Base-by-base conservation (phyloP, 2,329 filamentous ascomycete species). In the Stachybotrys chlorohalonatus region DNA sequence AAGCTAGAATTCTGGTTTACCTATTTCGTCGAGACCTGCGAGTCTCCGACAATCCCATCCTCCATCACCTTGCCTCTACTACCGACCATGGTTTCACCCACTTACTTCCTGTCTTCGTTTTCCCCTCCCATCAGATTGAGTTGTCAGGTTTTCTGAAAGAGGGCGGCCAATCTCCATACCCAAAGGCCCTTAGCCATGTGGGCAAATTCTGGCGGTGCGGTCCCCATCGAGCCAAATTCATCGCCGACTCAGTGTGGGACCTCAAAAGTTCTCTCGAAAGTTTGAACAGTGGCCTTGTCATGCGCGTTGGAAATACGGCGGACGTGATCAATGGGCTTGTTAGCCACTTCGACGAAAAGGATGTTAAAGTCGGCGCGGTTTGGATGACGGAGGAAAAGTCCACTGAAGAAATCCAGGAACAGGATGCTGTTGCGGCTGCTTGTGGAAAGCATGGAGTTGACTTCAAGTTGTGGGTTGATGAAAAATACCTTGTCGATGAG, bases 401-500 rank as follows among this genome's bases (percentile, higher is more conserved):
- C 0, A 76, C 76, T 3, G 89, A 93, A 61, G 89, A 93, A 66
- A 77, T 79, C 55, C 68, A 71, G 5, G 87, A 92, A 53, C 84
- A 90, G 61, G 68, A 73, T 24, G 72, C 72, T 1, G 73, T 89
- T 1, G 73, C 75, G 31, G 65, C 71, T 0, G 64, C 82, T 0
- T 84, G 86, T 54, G 69, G 77, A 24, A 66, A 76, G 11, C 69
- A 76, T 3, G 75, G 73, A 1, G 73, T 84, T 5, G 75, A 82
- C 1, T 89, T 90, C 66, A 80, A 81, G 64, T 56, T 84, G 1
- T 91, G 84, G 82, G 68, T 70, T 0, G 88, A 93, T 61, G 88
- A 91, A 68, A 93, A 92, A 66, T 92, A 89, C 61, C 85, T 85
- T 56, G 76, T 92, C 52, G 85, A 92, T 62, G 87, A 92, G 89